Base-by-base conservation (phyloP, 169 alveolate genomes). In the Besnoitia besnoiti region DNA sequence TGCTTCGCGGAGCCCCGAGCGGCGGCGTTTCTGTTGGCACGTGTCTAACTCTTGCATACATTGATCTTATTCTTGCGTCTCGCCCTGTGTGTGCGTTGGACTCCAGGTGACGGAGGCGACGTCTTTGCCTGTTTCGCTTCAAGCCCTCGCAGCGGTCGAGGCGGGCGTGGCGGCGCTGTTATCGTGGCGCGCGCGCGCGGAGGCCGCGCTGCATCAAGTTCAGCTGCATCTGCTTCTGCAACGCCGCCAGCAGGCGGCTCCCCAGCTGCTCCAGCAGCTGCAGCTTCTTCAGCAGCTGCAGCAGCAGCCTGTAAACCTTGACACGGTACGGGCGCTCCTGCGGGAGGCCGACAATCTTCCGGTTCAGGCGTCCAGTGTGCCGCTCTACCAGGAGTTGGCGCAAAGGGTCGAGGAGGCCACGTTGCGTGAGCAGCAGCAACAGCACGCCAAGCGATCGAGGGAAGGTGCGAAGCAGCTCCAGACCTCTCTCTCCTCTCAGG, bases 151-250 rank as follows among this genome's bases (percentile, higher is more conserved):
- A 7, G 49, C 87, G 0, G 61, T 42, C 50, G 87, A 77, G 40
- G 49, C 87, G 5, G 87, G 87, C 7, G 87, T 42, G 35, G 87
- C 87, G 40, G 21, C 87, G 2, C 55, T 77, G 27, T 27, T 77
- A 21, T 21, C 87, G 27, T 77, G 87, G 87, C n/a, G 59, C 12
- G 44, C 61, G 44, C 40, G 47, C 4, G 87, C 87, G 33, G 87
- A 77, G 37, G 87, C 87, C 27, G 87, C 87, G 55, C 87, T 77
- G 49, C 82, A 73, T 19, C 82, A 73, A 37, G 47, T 73, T 73
- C 82, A 73, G 46, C 82, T 73, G 39, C 82, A 73, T 8, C 24
- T 73, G 46, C 87, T 77, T 24, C 55, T 77, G 10, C 61, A 40
- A 55, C 61, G 59, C 14, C 33, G 49, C 3, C 87, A 77, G 33